Conservation (phyloP, 2,329 filamentous ascomycete genomes). For the Diplodia sapinea region DNA sequence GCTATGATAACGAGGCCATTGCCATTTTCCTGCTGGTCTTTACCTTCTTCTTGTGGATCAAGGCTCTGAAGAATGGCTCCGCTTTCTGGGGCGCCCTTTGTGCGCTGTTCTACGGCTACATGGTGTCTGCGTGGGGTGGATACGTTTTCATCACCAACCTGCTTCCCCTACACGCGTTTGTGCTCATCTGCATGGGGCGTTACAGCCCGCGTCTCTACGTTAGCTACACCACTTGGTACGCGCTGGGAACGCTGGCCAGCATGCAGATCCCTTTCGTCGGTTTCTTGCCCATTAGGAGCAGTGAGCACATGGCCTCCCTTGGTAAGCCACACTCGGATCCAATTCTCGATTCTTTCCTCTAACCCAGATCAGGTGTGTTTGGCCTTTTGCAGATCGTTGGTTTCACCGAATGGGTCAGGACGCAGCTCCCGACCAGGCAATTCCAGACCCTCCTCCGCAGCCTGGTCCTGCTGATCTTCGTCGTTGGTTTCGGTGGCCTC, state of each 20-base stretch:
- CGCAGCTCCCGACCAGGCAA: slow-evolving; percentile 88
- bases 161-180: slow-evolving; percentile 90
- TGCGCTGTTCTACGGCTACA: slow-evolving; percentile 98
- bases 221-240: slow-evolving; percentile 98
- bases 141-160: slow-evolving; percentile 99
- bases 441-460: slow-evolving; percentile 88
- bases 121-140: slow-evolving; percentile 99
- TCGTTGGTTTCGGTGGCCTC: slow-evolving; percentile 75
- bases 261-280: slow-evolving; percentile 99
- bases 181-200: slow-evolving; percentile 93
- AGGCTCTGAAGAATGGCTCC: slow-evolving; percentile 93
- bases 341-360: slow-evolving; percentile 31
- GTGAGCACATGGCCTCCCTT: slow-evolving; percentile 96
- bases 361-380: slow-evolving; percentile 73
- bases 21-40: slow-evolving; percentile 98
- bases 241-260: slow-evolving; percentile 90
- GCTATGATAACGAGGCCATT: slow-evolving; percentile 99
- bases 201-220: slow-evolving; percentile 95
- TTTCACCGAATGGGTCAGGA: slow-evolving; percentile 87
- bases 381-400: slow-evolving; percentile 92
- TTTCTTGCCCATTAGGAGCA: slow-evolving; percentile 93
- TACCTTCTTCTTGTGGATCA: slow-evolving; percentile 99
- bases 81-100: slow-evolving; percentile 96
- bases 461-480: slow-evolving; percentile 75
- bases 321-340: slow-evolving; percentile 60